Percentiles rank a stretch among this genome's conserved stretches.
Evolutionary conservation across 1,139 yeast genomes (phyloP).

Genomic region (Suhomyces maxii): DNA sequence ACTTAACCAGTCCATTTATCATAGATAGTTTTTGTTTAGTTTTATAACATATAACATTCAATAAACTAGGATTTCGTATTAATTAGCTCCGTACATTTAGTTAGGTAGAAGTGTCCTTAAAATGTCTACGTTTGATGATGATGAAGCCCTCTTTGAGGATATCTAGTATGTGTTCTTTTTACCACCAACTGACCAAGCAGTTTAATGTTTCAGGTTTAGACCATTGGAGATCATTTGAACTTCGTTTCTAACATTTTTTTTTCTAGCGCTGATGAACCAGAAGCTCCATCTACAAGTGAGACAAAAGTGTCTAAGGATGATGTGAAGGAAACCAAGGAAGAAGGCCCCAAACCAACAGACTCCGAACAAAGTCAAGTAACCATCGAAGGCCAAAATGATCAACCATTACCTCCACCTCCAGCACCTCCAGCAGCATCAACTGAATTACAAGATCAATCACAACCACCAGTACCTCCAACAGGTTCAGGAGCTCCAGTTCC

Average conservation of each 20-base stretch:
- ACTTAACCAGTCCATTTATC: background rate
- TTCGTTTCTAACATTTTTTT: constrained; percentile 8
- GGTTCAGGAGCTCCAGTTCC: background rate
- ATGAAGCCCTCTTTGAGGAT: constrained; percentile 81
- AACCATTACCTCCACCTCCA: constrained; percentile 3
- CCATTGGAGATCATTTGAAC: background rate
- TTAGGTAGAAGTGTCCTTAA: constrained; percentile 1
- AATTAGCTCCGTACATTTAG: constrained; percentile 9
- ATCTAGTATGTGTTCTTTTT: constrained; percentile 45
- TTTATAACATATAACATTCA: constrained; percentile 17
- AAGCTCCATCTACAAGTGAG: constrained; percentile 8
- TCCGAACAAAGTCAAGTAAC: background rate
- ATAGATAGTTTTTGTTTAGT: constrained; percentile 18
- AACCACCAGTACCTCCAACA: background rate
- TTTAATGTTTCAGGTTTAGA: too few relatives aligned
- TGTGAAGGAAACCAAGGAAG: background rate
- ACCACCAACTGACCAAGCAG: too few relatives aligned
- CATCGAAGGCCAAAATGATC: constrained; percentile 7
- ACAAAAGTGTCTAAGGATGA: background rate
- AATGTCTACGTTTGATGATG: constrained; percentile 74
- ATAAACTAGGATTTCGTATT: constrained; percentile 19
- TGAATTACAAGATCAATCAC: background rate
- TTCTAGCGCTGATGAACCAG: constrained; percentile 18
- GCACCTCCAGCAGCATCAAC: background rate
- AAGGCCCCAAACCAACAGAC: constrained; percentile 9